Percentiles rank a stretch among this genome's conserved stretches.
These are phyloP conservation scores for Acanthamoeba triangularis DNA, from an alignment of 208 protist species.

Conservation along the genomic window DNA sequence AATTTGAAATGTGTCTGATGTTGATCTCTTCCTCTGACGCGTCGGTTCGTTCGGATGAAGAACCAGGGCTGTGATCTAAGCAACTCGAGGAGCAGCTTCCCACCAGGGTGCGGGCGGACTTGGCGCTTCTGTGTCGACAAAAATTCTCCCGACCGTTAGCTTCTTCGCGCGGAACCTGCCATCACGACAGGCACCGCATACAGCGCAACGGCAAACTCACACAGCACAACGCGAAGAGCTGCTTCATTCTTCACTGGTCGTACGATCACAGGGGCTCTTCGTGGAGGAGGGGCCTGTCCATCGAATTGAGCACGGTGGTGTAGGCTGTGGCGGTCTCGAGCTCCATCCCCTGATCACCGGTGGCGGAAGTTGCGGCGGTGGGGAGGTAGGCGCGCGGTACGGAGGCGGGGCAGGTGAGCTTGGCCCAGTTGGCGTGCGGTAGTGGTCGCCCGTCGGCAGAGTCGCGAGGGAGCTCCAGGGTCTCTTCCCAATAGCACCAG, in stretches of 20 bases:
- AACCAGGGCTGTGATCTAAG: too few relatives aligned
- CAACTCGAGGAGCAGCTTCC: too few relatives aligned
- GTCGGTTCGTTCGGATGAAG: too few relatives aligned
- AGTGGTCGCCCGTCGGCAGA: neutral
- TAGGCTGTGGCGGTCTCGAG: neutral
- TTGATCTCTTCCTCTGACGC: too few relatives aligned
- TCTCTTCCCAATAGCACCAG: constrained; percentile 69
- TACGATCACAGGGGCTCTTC: neutral
- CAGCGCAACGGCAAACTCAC: too few relatives aligned
- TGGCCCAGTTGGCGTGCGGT: constrained; percentile 42
- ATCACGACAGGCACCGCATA: too few relatives aligned
- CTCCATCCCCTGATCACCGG: neutral
- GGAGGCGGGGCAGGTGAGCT: constrained; percentile 46
- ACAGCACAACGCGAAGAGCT: too few relatives aligned
- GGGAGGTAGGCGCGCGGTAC: constrained; percentile 11
- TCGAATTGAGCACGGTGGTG: neutral
- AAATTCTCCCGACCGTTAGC: too few relatives aligned
- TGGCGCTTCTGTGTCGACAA: too few relatives aligned
- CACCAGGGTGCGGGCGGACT: too few relatives aligned
- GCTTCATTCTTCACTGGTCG: neutral
- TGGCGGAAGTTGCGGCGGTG: neutral
- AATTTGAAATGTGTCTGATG: neutral
- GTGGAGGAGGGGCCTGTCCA: neutral
- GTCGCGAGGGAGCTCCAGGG: constrained; percentile 8
- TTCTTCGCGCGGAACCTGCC: too few relatives aligned